Evolutionary conservation across 495 filamentous ascomycete genomes (phyloP), one percentile per base, ranked within the genome.

Genomic region (Cairneyella variabilis): DNA sequence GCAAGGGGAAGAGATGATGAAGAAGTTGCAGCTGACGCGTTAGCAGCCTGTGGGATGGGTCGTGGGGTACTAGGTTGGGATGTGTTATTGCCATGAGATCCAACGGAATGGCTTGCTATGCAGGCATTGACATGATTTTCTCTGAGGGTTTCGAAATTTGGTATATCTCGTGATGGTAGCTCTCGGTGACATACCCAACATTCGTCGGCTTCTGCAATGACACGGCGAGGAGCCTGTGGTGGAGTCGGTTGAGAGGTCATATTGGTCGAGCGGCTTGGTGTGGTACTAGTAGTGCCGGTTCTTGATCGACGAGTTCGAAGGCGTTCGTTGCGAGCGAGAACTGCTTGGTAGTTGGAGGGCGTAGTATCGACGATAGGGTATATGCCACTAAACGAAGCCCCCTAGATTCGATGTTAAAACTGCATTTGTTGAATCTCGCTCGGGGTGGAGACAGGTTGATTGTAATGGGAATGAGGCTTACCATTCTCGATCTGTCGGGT

Each of bases 181-280:
- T 82, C 79, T 9, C 70, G 71, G 54, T 90, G 86, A 61, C 93
- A 98, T 48, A 97, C 83, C 3, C 91, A 91, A 63, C 93, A 98
- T 51, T 92, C 82, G 66, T 97, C 93, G 57, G 89, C 86, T 63
- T 97, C 92, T 16, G 78, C 71, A 7, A 89, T 72, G 26, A 70
- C 65, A 23, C 64, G 62, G 23, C 63, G 56, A 14, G 32, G 34
- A n/a, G 18, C 38, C 16, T 36, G 47, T 48, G 38, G 37, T 30
- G 26, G 16, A 5, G 34, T 2, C 21, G 20, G 6, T 36, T 11
- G 34, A n/a, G n/a, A n/a, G n/a, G n/a, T n/a, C n/a, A n/a, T n/a
- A n/a, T 43, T 43, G 23, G 30, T 34, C 14, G 8, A 14, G 14
- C 8, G 30, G 14, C 30, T 14, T 8, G 14, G 8, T 34, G 8